phyloP scores from a whole-genome alignment of 371 early-diverging fungal genomes.

The Haplosporangium sp. region DNA sequence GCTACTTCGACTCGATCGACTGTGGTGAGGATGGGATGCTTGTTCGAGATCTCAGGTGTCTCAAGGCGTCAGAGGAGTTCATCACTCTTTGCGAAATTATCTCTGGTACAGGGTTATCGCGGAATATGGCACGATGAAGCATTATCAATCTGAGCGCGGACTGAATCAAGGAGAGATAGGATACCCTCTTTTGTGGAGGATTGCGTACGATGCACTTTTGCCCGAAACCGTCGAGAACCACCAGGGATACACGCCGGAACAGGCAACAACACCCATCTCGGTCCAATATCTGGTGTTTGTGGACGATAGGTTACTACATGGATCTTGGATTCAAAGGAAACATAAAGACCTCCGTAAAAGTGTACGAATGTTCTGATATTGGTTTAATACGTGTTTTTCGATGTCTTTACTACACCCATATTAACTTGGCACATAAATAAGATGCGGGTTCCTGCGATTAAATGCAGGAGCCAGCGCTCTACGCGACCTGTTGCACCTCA shows the following conservation, averaged over 20 bases:
- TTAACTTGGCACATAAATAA: too few relatives aligned
- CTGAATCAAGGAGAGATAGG: slow-evolving; percentile 33
- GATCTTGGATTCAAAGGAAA: neutral
- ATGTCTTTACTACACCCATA: too few relatives aligned
- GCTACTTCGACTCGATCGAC: slow-evolving; percentile 32
- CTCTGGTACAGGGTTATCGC: slow-evolving; percentile 19
- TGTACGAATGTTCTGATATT: too few relatives aligned
- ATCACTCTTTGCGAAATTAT: slow-evolving; percentile 9
- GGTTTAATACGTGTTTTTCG: too few relatives aligned
- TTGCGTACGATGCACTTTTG: slow-evolving; percentile 24
- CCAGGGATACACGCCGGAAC: slow-evolving; percentile 1
- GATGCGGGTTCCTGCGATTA: too few relatives aligned
- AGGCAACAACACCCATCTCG: neutral
- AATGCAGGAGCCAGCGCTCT: too few relatives aligned
- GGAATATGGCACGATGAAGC: slow-evolving; percentile 15
- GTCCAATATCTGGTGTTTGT: slow-evolving; percentile 19
- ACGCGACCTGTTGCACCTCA: too few relatives aligned
- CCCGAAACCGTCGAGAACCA: slow-evolving; percentile 1
- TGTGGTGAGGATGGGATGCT: slow-evolving; percentile 28
- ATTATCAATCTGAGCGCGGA: slow-evolving; percentile 14
- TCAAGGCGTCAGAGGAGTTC: slow-evolving; percentile 15
- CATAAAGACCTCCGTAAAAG: too few relatives aligned
- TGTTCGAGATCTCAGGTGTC: neutral
- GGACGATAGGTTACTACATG: slow-evolving; percentile 38
- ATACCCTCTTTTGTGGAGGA: slow-evolving; percentile 18